Evolutionary conservation across 23 red algal genomes (phyloP).

Genomic region (Gracilaria caudata): DNA sequence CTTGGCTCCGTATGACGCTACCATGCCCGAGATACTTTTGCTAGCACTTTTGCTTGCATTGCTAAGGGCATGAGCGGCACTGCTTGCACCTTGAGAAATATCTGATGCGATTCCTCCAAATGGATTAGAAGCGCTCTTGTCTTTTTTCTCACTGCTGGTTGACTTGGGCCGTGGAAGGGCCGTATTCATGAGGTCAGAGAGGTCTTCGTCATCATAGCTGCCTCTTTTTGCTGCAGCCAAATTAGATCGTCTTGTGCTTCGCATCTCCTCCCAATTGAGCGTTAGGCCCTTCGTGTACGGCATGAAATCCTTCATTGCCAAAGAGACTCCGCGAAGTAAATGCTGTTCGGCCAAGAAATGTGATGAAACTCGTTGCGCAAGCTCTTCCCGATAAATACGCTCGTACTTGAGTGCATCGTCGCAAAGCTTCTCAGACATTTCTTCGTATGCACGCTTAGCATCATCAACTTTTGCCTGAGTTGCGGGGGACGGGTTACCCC

Average conservation of each 20-base stretch:
- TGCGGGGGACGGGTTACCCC: constrained; percentile 41
- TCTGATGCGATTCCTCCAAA: constrained; percentile 52
- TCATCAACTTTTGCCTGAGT: constrained; percentile 65
- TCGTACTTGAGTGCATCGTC: constrained; percentile 81
- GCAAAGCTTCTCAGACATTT: constrained; percentile 73
- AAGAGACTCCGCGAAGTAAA: constrained; percentile 57
- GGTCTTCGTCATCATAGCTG: constrained; percentile 50
- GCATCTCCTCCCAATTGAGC: constrained; percentile 75
- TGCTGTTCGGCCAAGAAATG: constrained; percentile 80
- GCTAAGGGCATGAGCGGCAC: constrained; percentile 41
- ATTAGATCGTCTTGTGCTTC: constrained; percentile 62
- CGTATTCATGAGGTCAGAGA: constrained; percentile 18
- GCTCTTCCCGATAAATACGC: constrained; percentile 81
- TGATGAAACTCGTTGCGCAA: constrained; percentile 77
- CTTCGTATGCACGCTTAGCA: constrained; percentile 68
- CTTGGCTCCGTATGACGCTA: constrained; percentile 37
- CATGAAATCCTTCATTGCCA: constrained; percentile 63
- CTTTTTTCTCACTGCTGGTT: background rate
- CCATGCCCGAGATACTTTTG: constrained; percentile 58
- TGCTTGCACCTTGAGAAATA: constrained; percentile 39
- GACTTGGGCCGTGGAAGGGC: background rate
- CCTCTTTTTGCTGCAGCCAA: constrained; percentile 50
- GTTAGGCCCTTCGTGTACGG: constrained; percentile 77
- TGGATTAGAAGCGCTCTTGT: constrained; percentile 36
- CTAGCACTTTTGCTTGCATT: constrained; percentile 43